A percentile compares a stretch with the other conserved stretches of the same genome.
phyloP scores from a whole-genome alignment of 2,329 filamentous ascomycete genomes.

The Keithomyces neogunnii region DNA sequence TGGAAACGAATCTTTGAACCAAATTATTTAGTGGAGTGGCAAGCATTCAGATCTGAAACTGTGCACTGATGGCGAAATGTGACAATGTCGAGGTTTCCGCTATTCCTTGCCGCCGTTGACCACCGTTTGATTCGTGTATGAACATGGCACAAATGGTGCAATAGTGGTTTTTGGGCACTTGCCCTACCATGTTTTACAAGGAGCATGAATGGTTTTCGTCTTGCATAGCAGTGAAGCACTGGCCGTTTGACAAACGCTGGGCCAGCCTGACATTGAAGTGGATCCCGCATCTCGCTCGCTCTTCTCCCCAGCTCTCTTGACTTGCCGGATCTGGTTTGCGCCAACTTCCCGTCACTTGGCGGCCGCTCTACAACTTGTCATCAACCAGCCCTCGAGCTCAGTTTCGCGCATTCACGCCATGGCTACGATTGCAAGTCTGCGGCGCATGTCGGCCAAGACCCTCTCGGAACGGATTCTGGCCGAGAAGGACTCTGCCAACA shows the following conservation, averaged over 20 bases:
- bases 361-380: neutral
- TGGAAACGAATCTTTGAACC: neutral
- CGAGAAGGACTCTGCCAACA: constrained; percentile 29
- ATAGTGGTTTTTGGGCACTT: too few species aligned
- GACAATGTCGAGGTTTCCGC: too few species aligned
- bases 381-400: neutral
- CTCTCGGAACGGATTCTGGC: constrained; percentile 58
- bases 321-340: neutral
- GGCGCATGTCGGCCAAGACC: constrained; percentile 59
- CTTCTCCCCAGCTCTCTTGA: too few species aligned
- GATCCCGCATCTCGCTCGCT: too few species aligned
- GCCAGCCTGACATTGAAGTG: neutral
- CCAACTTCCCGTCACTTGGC: neutral
- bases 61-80: too few species aligned
- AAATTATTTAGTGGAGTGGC: neutral
- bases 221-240: too few species aligned
- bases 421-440: constrained; percentile 52
- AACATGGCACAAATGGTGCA: too few species aligned
- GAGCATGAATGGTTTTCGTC: too few species aligned
- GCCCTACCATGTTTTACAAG: too few species aligned
- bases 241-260: too few species aligned
- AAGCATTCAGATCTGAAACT: neutral
- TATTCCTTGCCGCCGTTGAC: too few species aligned
- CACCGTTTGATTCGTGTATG: too few species aligned
- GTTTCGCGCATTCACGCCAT: constrained; percentile 18